phyloP scores from a whole-genome alignment of 83 land plant species.

The Picea abies region DNA sequence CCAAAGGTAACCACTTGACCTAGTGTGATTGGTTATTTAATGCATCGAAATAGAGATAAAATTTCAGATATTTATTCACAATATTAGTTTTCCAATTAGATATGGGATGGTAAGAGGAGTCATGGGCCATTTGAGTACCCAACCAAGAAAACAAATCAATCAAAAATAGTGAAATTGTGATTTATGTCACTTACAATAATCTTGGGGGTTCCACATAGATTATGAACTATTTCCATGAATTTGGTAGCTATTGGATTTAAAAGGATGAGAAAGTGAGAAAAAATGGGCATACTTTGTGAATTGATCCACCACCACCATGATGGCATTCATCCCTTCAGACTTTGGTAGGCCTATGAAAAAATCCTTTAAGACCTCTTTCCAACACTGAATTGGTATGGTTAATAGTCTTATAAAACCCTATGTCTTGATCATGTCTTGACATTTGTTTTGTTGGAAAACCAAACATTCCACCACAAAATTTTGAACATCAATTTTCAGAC shows the following conservation, averaged over 20 bases:
- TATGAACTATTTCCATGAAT: not conserved
- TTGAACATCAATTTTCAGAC: not conserved
- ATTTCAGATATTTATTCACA: not conserved
- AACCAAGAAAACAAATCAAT: not conserved
- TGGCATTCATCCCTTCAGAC: too few relatives aligned
- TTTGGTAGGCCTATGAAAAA: too few relatives aligned
- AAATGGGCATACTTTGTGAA: too few relatives aligned
- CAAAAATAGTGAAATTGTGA: not conserved
- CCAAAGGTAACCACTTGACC: too few relatives aligned
- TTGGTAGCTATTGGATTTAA: not conserved
- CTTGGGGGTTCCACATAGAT: not conserved
- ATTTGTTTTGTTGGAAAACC: not conserved
- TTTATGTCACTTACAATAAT: not conserved
- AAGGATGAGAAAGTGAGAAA: not conserved
- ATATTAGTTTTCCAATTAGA: not conserved
- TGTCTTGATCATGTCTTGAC: not conserved
- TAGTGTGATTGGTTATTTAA: too few relatives aligned
- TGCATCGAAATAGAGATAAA: not conserved
- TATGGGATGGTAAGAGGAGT: not conserved
- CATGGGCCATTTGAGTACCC: not conserved
- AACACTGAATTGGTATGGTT: too few relatives aligned
- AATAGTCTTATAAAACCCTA: too few relatives aligned
- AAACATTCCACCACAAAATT: not conserved
- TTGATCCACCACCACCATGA: too few relatives aligned
- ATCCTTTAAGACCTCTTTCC: too few relatives aligned